Base-by-base conservation (phyloP, 129 eudicot genomes). In the Tagetes erecta region DNA sequence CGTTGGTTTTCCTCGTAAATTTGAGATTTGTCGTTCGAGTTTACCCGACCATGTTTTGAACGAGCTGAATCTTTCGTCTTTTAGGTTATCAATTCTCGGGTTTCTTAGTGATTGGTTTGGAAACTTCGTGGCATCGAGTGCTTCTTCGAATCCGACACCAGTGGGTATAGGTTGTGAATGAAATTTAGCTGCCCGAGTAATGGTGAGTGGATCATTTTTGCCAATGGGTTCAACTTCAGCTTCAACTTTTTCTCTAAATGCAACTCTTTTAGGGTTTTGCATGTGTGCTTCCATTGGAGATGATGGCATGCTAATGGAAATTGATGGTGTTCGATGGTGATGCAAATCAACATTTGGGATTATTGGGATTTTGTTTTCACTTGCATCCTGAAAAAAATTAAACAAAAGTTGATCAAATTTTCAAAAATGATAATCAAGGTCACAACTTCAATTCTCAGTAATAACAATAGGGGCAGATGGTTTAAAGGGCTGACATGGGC, bases 231-330 rank as follows among this genome's bases (percentile, higher is more conserved):
- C 85, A 67, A 60, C 79, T 10, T 84, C 52, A 0, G 3, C 14
- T 4, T 47, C 82, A 53, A 20, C 27, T 20, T 20, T 20, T 20
- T 75, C 85, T 50, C 37, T 63, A 60, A 86, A 84, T 65, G 81
- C 58, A 71, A 84, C 95, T 65, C 45, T 80, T 63, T 80, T 86
- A 12, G 60, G 27, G 67, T 50, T 76, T 11, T 76, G 81, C n/a
- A 74, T 33, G 41, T 80, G 84, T 13, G n/a, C 74, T 80, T 76
- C 82, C 13, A 64, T 47, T 6, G 96, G 96, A 40, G 97, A 86
- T 8, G 92, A 85, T 6, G 97, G 97, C 92, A 91, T 86, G 75
- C 92, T 88, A 65, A 86, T 83, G 62, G 97, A 91, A 56, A 91
- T 76, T 68, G 90, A 86, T 9, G 81, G 91, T 7, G 67, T 83